phyloP scores from a whole-genome alignment of 129 eudicot species.

The Centrapalus pauciflorus region DNA sequence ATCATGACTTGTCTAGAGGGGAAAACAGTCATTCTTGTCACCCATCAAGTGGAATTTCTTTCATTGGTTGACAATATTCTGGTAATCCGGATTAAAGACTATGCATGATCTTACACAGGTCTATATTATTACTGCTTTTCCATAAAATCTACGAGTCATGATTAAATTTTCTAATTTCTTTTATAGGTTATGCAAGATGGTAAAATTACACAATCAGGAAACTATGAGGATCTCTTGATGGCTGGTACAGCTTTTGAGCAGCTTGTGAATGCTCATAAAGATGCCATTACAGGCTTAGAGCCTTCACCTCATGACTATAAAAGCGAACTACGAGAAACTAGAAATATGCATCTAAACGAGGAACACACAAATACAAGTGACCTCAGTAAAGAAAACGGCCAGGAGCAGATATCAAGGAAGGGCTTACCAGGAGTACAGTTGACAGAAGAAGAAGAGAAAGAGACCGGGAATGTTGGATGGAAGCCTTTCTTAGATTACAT shows the following conservation, averaged over 20 bases:
- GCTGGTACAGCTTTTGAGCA: constrained; percentile 60
- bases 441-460: constrained; percentile 67
- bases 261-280: constrained; percentile 67
- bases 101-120: background rate
- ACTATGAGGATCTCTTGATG: constrained; percentile 45
- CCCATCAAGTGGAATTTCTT: constrained; percentile 89
- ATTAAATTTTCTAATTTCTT: background rate
- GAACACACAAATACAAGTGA: background rate
- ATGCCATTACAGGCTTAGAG: constrained; percentile 39
- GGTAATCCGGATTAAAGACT: constrained; percentile 36
- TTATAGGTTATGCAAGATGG: constrained; percentile 70
- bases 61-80: constrained; percentile 54
- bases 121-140: background rate
- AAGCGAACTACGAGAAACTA: background rate
- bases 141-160: too few relatives aligned
- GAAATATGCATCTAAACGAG: constrained; percentile 4
- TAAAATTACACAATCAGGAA: constrained; percentile 62
- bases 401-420: constrained; percentile 29
- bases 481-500: constrained; percentile 53
- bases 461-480: constrained; percentile 50
- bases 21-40: constrained; percentile 76
- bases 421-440: constrained; percentile 40
- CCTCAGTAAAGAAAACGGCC: constrained; percentile 32
- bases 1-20: constrained; percentile 53
- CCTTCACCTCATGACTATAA: constrained; percentile 24